These are phyloP conservation scores for Trichoderma sp. DNA, from an alignment of 2,329 filamentous ascomycete genomes.

Conservation along the genomic window DNA sequence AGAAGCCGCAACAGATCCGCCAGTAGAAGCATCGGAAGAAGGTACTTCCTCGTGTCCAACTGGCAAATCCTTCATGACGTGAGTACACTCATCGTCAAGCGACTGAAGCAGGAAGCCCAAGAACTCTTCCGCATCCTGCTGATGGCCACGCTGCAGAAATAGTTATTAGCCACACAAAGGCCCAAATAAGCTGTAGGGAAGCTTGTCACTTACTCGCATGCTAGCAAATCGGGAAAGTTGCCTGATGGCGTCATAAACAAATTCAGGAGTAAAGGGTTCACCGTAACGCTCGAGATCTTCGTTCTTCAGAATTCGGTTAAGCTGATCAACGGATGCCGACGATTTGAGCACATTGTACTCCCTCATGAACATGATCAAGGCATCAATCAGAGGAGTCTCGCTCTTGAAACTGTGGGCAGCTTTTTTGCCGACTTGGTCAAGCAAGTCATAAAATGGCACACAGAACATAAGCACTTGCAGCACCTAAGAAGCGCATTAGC, in stretches of 20 bases:
- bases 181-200: not conserved
- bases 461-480: constrained; percentile 95
- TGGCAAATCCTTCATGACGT: constrained; percentile 55
- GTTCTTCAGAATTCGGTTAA: constrained; percentile 70
- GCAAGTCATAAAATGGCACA: constrained; percentile 88
- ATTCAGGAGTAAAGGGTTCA: constrained; percentile 87
- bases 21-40: constrained; percentile 28
- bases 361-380: constrained; percentile 94
- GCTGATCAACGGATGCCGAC: constrained; percentile 68
- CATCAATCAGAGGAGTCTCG: constrained; percentile 88
- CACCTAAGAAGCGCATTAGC: constrained; percentile 57
- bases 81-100: constrained; percentile 85
- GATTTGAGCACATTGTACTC: constrained; percentile 86
- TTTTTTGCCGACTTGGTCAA: constrained; percentile 80
- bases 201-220: constrained; percentile 69
- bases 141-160: constrained; percentile 71
- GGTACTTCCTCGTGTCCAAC: constrained; percentile 43
- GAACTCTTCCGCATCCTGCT: constrained; percentile 98
- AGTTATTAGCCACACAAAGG: constrained; percentile 7
- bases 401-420: constrained; percentile 91
- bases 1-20: constrained; percentile 28
- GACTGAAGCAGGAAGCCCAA: constrained; percentile 88
- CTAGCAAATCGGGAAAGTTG: constrained; percentile 82
- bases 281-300: constrained; percentile 87
- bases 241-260: constrained; percentile 90